phyloP scores from a whole-genome alignment of 495 filamentous ascomycete genomes.

The Zalerion maritima region DNA sequence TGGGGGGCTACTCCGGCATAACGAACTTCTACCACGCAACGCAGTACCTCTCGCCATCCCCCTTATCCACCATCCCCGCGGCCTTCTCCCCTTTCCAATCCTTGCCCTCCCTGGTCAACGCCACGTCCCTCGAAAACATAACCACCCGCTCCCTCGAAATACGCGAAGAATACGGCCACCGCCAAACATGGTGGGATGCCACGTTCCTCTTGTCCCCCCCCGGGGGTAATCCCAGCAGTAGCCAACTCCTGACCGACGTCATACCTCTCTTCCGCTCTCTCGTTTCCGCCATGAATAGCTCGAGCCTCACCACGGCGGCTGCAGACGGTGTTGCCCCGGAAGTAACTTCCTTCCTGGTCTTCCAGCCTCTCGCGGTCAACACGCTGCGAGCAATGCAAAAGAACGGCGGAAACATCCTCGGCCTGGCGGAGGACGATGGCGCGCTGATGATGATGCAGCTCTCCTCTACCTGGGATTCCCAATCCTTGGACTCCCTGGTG shows the following conservation, averaged over 20 bases:
- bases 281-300: slow-evolving; percentile 1
- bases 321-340: slow-evolving; percentile 6
- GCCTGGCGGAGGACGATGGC: slow-evolving; percentile 12
- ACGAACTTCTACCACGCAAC: slow-evolving; percentile 7
- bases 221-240: too few species aligned
- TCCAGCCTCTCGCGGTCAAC: slow-evolving; percentile 33
- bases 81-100: slow-evolving; percentile 1
- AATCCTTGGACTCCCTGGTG: slow-evolving; percentile 8
- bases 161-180: neutral
- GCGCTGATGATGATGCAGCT: slow-evolving; percentile 7
- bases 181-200: slow-evolving; percentile 1
- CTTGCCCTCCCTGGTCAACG: slow-evolving; percentile 1
- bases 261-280: too few species aligned
- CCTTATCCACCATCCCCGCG: slow-evolving; percentile 2
- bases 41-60: slow-evolving; percentile 6
- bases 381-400: slow-evolving; percentile 14
- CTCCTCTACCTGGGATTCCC: slow-evolving; percentile 9
- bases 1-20: neutral
- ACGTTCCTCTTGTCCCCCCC: slow-evolving; percentile 1
- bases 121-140: neutral
- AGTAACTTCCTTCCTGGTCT: slow-evolving; percentile 16
- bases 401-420: slow-evolving; percentile 27
- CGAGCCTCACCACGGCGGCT: slow-evolving; percentile 2
- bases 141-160: too few species aligned
- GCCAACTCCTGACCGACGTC: too few species aligned